Percentiles rank a stretch among this genome's conserved stretches.
Evolutionary conservation across 345 rosid genomes (phyloP).

Genomic region (Camelina laxa): DNA sequence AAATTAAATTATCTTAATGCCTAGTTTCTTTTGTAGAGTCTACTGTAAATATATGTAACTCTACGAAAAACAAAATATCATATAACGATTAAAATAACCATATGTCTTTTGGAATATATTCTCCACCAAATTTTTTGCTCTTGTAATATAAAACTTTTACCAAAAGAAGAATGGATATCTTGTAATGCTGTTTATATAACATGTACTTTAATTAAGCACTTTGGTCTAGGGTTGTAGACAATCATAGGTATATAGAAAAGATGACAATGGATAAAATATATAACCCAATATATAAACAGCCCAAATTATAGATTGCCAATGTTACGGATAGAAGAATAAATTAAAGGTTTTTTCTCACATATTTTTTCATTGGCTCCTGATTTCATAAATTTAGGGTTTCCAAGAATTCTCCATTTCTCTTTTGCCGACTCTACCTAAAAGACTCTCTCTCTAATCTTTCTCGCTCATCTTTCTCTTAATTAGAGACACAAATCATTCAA

Average conservation of each 20-base stretch:
- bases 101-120: slow-evolving; percentile 44
- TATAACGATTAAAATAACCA: slow-evolving; percentile 39
- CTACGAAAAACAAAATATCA: background rate
- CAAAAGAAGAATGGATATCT: slow-evolving; percentile 68
- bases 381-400: slow-evolving; percentile 59
- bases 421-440: slow-evolving; percentile 25
- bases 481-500: slow-evolving; percentile 25
- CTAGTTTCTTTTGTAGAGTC: background rate
- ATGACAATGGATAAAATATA: slow-evolving; percentile 20
- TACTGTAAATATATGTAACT: background rate
- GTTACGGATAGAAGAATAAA: slow-evolving; percentile 20
- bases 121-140: slow-evolving; percentile 32
- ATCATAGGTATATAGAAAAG: slow-evolving; percentile 24
- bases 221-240: slow-evolving; percentile 46
- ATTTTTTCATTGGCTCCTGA: slow-evolving; percentile 24
- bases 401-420: slow-evolving; percentile 32
- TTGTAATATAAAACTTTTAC: slow-evolving; percentile 42
- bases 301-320: slow-evolving; percentile 4
- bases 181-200: slow-evolving; percentile 44
- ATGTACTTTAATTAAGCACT: slow-evolving; percentile 30
- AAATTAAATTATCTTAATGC: background rate
- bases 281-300: slow-evolving; percentile 8
- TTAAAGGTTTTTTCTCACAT: background rate
- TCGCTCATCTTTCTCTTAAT: slow-evolving; percentile 14
- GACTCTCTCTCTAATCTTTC: slow-evolving; percentile 13